These are phyloP conservation scores for Fusarium sp. DNA, from an alignment of 2,329 filamentous ascomycete genomes.

Conservation along the genomic window DNA sequence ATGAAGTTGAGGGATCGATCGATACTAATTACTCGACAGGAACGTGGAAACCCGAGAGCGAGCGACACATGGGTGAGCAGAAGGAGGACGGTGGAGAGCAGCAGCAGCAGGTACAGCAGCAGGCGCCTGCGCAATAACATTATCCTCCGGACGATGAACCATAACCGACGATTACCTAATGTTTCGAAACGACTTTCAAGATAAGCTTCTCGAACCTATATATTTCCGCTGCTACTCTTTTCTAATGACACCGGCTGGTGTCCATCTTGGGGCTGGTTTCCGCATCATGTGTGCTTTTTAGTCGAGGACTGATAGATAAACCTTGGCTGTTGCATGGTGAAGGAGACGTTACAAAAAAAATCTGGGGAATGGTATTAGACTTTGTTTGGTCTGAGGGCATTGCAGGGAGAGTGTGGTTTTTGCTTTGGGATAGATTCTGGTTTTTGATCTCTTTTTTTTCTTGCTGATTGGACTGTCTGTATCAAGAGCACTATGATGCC, in stretches of 20 bases:
- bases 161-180: constrained; percentile 40
- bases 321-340: constrained; percentile 36
- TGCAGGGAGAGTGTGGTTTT: constrained; percentile 22
- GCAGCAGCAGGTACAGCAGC: constrained; percentile 33
- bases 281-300: constrained; percentile 27
- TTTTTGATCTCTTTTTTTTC: constrained; percentile 22
- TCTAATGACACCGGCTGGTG: constrained; percentile 41
- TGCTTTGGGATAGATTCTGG: constrained; percentile 35
- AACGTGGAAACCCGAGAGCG: constrained; percentile 80
- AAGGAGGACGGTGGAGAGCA: constrained; percentile 21
- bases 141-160: constrained; percentile 13
- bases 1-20: not conserved
- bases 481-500: constrained; percentile 3
- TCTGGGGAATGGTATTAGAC: constrained; percentile 33
- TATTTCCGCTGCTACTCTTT: constrained; percentile 44
- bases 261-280: constrained; percentile 40
- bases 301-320: constrained; percentile 7
- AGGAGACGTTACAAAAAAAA: constrained; percentile 37
- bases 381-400: constrained; percentile 27
- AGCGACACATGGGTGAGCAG: constrained; percentile 74
- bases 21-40: constrained; percentile 58
- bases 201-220: constrained; percentile 46
- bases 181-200: constrained; percentile 42
- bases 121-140: constrained; percentile 37
- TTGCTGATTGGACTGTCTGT: not conserved